Evolutionary conservation across 805 yeast species (phyloP).

Genomic region (Saccharomycopsis sp.): DNA sequence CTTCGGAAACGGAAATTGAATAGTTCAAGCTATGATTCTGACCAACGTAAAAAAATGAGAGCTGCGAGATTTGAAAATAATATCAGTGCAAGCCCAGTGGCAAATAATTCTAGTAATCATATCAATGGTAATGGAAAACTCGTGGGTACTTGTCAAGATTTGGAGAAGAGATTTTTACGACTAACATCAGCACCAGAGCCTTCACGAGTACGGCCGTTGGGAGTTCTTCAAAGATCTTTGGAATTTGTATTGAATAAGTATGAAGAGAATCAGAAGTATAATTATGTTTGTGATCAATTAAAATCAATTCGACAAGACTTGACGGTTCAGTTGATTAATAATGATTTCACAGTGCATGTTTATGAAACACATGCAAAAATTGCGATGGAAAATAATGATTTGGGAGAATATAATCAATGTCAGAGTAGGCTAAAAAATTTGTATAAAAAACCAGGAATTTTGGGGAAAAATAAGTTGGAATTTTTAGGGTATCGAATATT

Average conservation of each 20-base stretch:
- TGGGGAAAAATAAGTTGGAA: conserved; percentile 41
- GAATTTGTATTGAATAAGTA: conserved; percentile 48
- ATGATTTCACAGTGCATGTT: conserved; percentile 66
- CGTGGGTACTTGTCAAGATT: conserved; percentile 55
- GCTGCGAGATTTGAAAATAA: conserved; percentile 42
- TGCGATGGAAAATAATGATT: conserved; percentile 76
- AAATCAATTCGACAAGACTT: conserved; percentile 90
- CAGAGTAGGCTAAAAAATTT: conserved; percentile 69
- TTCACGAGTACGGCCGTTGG: conserved; percentile 66
- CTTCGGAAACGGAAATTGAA: conserved; percentile 18
- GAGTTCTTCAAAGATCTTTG: conserved; percentile 52
- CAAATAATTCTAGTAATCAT: conserved; percentile 2
- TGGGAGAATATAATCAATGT: conserved; percentile 95
- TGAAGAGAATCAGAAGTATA: conserved; percentile 48
- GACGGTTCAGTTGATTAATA: conserved; percentile 82
- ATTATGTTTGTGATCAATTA: conserved; percentile 81
- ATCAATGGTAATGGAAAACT: conserved; percentile 26
- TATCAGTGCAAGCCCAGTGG: conserved; percentile 10
- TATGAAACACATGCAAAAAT: conserved; percentile 83
- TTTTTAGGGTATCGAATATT: conserved; percentile 67
- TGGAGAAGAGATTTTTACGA: conserved; percentile 77
- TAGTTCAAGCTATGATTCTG: conserved; percentile 21
- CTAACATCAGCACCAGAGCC: conserved; percentile 92
- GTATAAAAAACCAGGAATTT: conserved; percentile 39
- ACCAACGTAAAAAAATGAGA: conserved; percentile 36